Evolutionary conservation across 371 early-diverging fungal species (phyloP).

Genomic region (Mucor circinelloides): DNA sequence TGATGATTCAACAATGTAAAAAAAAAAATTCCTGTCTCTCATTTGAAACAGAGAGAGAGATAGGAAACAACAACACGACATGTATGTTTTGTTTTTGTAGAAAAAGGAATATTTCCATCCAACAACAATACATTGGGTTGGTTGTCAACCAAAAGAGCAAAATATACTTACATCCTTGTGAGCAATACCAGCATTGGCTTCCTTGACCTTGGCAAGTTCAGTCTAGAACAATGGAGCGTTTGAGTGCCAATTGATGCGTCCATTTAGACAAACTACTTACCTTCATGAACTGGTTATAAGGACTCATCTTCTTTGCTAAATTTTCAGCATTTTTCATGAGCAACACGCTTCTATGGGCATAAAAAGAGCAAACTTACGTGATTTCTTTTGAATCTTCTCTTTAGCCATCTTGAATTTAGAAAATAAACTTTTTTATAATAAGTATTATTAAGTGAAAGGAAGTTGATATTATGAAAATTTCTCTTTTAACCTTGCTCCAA

Average conservation of each 20-base stretch:
- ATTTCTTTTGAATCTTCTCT: constrained; percentile 31
- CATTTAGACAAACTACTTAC: constrained; percentile 17
- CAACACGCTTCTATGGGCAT: constrained; percentile 7
- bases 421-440: neutral
- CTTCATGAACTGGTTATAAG: constrained; percentile 76
- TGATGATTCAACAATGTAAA: neutral
- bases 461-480: neutral
- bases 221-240: constrained; percentile 23
- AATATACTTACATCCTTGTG: constrained; percentile 61
- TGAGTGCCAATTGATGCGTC: neutral
- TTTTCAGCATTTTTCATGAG: neutral
- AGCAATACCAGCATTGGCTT: constrained; percentile 52
- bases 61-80: neutral
- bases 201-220: constrained; percentile 69
- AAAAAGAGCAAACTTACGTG: constrained; percentile 20
- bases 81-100: neutral
- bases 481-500: constrained; percentile 2
- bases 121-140: neutral
- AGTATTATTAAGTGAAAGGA: constrained; percentile 2
- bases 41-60: neutral
- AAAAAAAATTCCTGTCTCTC: neutral
- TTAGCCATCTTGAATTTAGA: constrained; percentile 24
- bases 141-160: neutral
- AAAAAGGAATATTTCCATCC: neutral
- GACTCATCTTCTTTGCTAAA: constrained; percentile 50